Evolutionary conservation across 2,329 filamentous ascomycete species (phyloP).

Genomic region (Paecilomyces sp.): DNA sequence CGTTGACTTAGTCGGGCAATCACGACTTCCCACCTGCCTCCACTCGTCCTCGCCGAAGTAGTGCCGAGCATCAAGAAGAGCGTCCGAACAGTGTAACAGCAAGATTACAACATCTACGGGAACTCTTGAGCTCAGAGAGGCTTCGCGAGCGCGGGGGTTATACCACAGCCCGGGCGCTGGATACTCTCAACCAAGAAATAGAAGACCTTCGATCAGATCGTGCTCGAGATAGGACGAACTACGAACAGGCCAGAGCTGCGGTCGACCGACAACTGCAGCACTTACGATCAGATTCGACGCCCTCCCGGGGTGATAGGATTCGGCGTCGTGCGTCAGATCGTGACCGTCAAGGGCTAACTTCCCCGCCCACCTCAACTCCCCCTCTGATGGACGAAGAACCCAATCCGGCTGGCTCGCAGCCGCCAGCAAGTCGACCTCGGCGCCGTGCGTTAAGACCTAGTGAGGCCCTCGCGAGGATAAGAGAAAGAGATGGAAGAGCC

Average conservation of each 20-base stretch:
- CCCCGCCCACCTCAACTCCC: constrained; percentile 7
- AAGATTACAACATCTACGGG: constrained; percentile 30
- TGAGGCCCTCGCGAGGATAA: constrained; percentile 13
- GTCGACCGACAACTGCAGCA: constrained; percentile 19
- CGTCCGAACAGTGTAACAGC: constrained; percentile 14
- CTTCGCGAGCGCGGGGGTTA: constrained; percentile 17
- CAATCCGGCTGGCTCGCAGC: constrained; percentile 8
- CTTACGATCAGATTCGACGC: constrained; percentile 8
- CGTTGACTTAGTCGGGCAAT: constrained; percentile 30
- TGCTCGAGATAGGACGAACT: constrained; percentile 14
- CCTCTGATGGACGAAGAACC: constrained; percentile 12
- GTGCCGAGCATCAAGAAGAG: constrained; percentile 15
- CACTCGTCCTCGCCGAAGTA: constrained; percentile 18
- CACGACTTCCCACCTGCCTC: constrained; percentile 36
- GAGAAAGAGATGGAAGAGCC: constrained; percentile 4
- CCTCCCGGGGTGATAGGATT: constrained; percentile 7
- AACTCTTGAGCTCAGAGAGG: constrained; percentile 30
- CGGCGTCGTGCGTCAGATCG: constrained; percentile 9
- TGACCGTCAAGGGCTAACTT: constrained; percentile 7
- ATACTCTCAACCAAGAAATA: constrained; percentile 33
- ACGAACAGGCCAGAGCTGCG: constrained; percentile 17
- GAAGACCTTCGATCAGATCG: constrained; percentile 22
- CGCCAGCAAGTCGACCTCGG: constrained; percentile 11
- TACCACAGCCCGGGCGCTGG: constrained; percentile 25
- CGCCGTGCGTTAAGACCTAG: constrained; percentile 18